These are phyloP conservation scores for Xerocomellus chrysenteron DNA, from an alignment of 768 basidiomycete species.

Conservation along the genomic window DNA sequence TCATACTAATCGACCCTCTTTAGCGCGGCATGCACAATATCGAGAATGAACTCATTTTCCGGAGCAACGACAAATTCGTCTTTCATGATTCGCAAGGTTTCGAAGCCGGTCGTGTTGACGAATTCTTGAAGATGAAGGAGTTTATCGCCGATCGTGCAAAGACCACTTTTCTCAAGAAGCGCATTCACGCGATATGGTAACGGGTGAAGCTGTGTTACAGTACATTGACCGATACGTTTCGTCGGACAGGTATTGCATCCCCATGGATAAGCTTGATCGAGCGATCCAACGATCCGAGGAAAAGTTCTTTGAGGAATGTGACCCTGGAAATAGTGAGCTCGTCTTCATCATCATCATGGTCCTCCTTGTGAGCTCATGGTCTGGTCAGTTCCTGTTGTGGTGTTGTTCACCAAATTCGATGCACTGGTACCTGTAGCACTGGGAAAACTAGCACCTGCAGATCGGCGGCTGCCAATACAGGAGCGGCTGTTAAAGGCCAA, in stretches of 20 bases:
- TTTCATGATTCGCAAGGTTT: constrained; percentile 2
- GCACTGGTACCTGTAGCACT: not conserved
- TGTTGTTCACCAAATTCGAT: constrained; percentile 7
- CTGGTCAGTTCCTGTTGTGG: constrained; percentile 1
- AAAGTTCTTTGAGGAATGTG: too few species aligned
- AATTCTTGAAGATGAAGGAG: too few species aligned
- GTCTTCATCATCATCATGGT: not conserved
- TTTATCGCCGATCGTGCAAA: too few species aligned
- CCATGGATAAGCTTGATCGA: not conserved
- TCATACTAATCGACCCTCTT: too few species aligned
- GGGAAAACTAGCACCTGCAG: not conserved
- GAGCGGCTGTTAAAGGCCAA: not conserved
- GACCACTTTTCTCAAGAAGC: too few species aligned
- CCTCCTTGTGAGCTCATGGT: not conserved
- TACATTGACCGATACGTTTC: not conserved
- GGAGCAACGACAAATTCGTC: constrained; percentile 1
- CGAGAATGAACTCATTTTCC: constrained; percentile 1
- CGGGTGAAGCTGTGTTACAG: too few species aligned
- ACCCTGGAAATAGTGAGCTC: too few species aligned
- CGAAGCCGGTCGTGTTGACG: too few species aligned
- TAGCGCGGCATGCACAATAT: not conserved
- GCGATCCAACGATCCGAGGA: too few species aligned
- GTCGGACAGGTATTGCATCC: constrained; percentile 3
- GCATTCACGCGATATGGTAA: too few species aligned
- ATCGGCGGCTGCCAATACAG: not conserved